Conservation (phyloP, 345 rosid genomes). For the Lepidium aucheri region DNA sequence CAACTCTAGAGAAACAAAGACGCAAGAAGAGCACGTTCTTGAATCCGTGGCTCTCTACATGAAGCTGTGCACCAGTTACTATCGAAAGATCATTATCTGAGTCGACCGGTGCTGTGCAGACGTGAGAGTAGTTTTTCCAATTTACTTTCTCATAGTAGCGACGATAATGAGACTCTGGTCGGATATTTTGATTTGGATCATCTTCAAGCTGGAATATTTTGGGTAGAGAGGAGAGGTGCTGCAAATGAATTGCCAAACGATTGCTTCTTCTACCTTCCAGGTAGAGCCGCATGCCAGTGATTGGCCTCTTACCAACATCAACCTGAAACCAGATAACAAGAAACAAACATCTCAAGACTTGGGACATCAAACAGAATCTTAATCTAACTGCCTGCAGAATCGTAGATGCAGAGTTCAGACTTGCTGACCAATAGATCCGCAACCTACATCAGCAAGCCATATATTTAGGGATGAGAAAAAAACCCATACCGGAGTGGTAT, state of each 20-base stretch:
- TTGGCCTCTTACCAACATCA: conserved; percentile 90
- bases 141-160: conserved; percentile 81
- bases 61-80: conserved; percentile 85
- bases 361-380: neutral
- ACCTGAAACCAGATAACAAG: conserved; percentile 41
- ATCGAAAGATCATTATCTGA: conserved; percentile 66
- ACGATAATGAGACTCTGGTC: conserved; percentile 47
- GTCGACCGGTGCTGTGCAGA: conserved; percentile 90
- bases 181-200: conserved; percentile 44
- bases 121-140: conserved; percentile 92
- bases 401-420: neutral
- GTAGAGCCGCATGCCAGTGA: conserved; percentile 92
- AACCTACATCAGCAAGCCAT: neutral
- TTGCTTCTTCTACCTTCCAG: conserved; percentile 90
- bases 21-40: conserved; percentile 77
- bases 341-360: conserved; percentile 4
- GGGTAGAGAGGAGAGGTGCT: conserved; percentile 94
- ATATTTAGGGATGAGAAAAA: neutral
- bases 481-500: conserved; percentile 57
- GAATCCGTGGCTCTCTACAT: conserved; percentile 81
- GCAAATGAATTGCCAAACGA: conserved; percentile 75
- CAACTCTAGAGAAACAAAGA: conserved; percentile 60
- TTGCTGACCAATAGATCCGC: neutral
- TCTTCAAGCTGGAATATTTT: conserved; percentile 72
- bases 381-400: neutral